A percentile compares a stretch with the other conserved stretches of the same genome.
Conservation (phyloP, 306 rosid species). For the Leucaena leucocephala region DNA sequence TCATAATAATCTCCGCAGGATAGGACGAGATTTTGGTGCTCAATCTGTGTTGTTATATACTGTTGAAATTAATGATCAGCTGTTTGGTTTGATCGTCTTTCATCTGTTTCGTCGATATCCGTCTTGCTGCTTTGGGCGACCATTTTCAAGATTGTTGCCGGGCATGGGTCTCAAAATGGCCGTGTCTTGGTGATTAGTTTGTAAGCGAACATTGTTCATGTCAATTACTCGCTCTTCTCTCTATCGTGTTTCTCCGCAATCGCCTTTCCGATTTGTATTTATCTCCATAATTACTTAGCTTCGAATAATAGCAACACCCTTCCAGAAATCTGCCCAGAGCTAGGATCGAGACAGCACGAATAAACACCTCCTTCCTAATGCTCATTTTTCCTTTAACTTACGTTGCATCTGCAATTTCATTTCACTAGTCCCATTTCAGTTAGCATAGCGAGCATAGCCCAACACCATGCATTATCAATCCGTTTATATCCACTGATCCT, state of each 20-base stretch:
- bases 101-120: not conserved
- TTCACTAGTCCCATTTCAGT: slow-evolving; percentile 4
- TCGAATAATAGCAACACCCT: not conserved
- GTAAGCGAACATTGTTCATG: not conserved
- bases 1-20: not conserved
- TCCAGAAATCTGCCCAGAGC: not conserved
- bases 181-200: not conserved
- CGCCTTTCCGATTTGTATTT: slow-evolving; percentile 25
- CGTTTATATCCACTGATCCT: not conserved
- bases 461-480: slow-evolving; percentile 1
- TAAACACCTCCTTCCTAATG: slow-evolving; percentile 10
- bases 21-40: not conserved
- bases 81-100: not conserved
- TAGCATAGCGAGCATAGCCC: not conserved
- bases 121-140: not conserved
- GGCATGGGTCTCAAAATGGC: not conserved
- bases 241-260: slow-evolving; percentile 5
- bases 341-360: slow-evolving; percentile 21
- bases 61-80: not conserved
- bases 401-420: slow-evolving; percentile 6
- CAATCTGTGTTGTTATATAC: not conserved
- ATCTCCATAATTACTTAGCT: not conserved
- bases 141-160: slow-evolving; percentile 4
- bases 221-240: not conserved
- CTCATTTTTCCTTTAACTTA: not conserved